Base-by-base conservation (phyloP, 768 basidiomycete genomes). In the Neoboletus magnificus region DNA sequence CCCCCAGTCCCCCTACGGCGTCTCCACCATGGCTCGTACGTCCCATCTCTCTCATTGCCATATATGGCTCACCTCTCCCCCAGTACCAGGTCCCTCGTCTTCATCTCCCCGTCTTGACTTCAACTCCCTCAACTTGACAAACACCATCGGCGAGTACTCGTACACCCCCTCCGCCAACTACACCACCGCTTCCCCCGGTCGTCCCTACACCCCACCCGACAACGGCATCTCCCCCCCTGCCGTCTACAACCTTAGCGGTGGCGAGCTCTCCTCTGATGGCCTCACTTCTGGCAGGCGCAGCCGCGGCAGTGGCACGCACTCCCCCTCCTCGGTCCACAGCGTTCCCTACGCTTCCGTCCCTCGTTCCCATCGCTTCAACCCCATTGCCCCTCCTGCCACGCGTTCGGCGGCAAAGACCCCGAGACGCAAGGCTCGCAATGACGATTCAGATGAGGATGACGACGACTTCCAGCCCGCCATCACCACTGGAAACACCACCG, bases 301-400 rank as follows among this genome's bases (percentile, higher is more conserved):
- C 69, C 87, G 89, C 57, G 85, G 86, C 68, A 85, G 84, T 66
- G 83, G 82, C 56, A 82, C 83, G 37, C 76, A 75, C 56, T 80
- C 78, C 30, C 80, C 82, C 25, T 73, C 77, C 0, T 71, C 80
- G 59, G 76, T 75, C 2, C 75, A 77, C 58, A 73, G 71, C 32
- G 74, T 80, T 35, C 73, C 85, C 35, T 82, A 79, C 66, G 79
- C 88, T 27, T 77, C 84, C 32, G 82, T 88, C 40, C 87, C 86
- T 29, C 78, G 87, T 61, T 87, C 88, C 47, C 86, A 86, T 65
- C 87, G 89, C 62, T 91, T 82, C 79, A 89, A 89, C 74, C 89
- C 89, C 5, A 83, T 91, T 52, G 59, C 69, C 62, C 74, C 80
- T 54, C 76, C 81, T 16, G 74, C 83, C 43, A 71, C 72, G 15